Base-by-base conservation (phyloP, 345 rosid species). In the Microthlaspi erraticum region DNA sequence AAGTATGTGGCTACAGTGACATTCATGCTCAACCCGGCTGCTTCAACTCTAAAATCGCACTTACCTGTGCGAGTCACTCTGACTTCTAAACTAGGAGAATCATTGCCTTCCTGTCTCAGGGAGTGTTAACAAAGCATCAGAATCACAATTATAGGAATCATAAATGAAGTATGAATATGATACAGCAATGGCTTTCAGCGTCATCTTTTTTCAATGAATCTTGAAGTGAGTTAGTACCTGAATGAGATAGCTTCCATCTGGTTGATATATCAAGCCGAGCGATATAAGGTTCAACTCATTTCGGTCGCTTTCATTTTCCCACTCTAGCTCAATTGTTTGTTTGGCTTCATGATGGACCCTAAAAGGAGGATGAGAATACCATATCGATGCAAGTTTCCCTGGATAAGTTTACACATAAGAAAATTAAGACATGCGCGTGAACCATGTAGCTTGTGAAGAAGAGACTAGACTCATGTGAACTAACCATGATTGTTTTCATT, bases 291-390 rank as follows among this genome's bases (percentile, higher is more conserved):
- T 83, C 31, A 84, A 82, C 71, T 78, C 70, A 70, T 52, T 68
- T 67, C 73, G 70, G 56, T 82, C 84, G 79, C 66, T 70, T 60
- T 87, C 94, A 51, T 79, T 72, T 48, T 88, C 81, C 97, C 96
- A 93, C 77, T 91, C 88, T 55, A 93, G 78, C 71, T 82, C 92
- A 82, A 89, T 71, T 5, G 77, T 75, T 32, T 75, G 79, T 75
- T 72, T 81, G 44, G 85, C 87, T 34, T 48, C 75, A 75, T 93
- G 93, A 81, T 89, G 91, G 63, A 89, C 85, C 66, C 93, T 80
- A 72, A 93, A 93, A 43, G 97, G 98, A 66, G 92, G 91, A 77
- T 75, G 76, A 43, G 89, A 48, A 77, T 85, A 81, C 98, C 97
- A 93, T 73, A 84, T 60, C 26, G 93, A 64, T 53, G 70, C 79